Conservation (phyloP, 805 yeast species). For the Candida montana region DNA sequence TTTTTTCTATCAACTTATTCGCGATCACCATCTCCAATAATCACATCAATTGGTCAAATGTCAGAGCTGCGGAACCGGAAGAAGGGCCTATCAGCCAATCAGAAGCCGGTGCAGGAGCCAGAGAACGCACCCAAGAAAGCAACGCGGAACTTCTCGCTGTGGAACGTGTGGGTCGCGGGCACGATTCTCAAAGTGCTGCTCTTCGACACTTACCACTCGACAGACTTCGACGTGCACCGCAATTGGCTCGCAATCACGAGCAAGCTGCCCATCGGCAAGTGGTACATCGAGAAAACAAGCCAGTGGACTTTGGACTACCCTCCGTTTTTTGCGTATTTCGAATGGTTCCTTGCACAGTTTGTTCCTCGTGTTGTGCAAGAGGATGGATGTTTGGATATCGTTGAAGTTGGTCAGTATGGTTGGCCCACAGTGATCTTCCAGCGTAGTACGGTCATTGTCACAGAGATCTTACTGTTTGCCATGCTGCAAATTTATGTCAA, state of each 20-base stretch:
- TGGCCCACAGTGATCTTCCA: slow-evolving; percentile 81
- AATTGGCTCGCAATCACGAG: slow-evolving; percentile 94
- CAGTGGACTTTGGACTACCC: slow-evolving; percentile 98
- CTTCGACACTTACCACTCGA: slow-evolving; percentile 82
- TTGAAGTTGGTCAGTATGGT: slow-evolving; percentile 61
- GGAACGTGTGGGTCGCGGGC: slow-evolving; percentile 65
- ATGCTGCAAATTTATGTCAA: slow-evolving; percentile 70
- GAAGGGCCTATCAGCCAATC: background rate
- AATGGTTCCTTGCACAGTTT: slow-evolving; percentile 67
- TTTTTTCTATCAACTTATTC: background rate
- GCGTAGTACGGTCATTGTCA: slow-evolving; percentile 68
- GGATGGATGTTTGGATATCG: slow-evolving; percentile 78
- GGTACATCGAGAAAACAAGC: slow-evolving; percentile 77
- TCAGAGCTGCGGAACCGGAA: background rate
- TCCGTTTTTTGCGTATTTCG: slow-evolving; percentile 95
- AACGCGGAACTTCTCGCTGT: slow-evolving; percentile 40
- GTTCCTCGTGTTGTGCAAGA: slow-evolving; percentile 57
- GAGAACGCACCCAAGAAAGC: too few relatives aligned
- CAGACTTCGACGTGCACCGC: slow-evolving; percentile 96
- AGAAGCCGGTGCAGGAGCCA: background rate
- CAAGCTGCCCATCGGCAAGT: slow-evolving; percentile 61
- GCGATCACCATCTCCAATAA: too few relatives aligned
- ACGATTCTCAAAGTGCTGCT: slow-evolving; percentile 54
- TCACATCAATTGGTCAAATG: too few relatives aligned
- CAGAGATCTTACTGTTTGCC: slow-evolving; percentile 66